Evolutionary conservation across 2,329 filamentous ascomycete genomes (phyloP).

Genomic region (Aspergillus terreus): DNA sequence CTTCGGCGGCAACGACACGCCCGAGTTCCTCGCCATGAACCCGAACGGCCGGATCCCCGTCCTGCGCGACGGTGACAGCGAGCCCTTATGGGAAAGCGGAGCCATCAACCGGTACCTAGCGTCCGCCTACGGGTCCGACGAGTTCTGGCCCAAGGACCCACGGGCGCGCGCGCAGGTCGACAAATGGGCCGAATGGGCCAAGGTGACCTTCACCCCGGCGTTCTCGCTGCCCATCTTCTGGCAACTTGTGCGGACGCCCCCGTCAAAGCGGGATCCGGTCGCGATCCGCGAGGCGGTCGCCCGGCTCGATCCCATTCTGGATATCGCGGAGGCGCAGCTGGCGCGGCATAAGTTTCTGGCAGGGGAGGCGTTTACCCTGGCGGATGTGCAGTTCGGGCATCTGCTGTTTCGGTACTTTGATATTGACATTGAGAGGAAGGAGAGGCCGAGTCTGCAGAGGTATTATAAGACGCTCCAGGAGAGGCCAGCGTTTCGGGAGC

Average conservation of each 20-base stretch:
- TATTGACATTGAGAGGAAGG: background rate
- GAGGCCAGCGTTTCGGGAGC: background rate
- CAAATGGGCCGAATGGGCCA: conserved; percentile 1
- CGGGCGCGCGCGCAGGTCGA: background rate
- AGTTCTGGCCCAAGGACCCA: background rate
- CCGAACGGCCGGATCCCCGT: conserved; percentile 1
- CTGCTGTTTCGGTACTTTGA: background rate
- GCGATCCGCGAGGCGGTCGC: background rate
- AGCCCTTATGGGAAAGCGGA: background rate
- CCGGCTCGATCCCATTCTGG: background rate
- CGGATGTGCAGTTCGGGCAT: background rate
- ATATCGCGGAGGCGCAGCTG: conserved; percentile 1
- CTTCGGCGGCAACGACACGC: background rate
- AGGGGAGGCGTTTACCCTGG: background rate
- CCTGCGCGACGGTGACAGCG: background rate
- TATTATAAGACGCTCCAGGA: background rate
- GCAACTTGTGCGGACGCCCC: background rate
- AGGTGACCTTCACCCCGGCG: background rate
- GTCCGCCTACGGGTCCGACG: background rate
- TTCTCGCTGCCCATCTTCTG: conserved; percentile 1
- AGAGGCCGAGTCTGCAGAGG: background rate
- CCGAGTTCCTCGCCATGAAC: background rate
- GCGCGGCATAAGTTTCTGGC: background rate
- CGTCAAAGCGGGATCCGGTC: background rate
- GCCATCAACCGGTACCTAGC: background rate